Conservation (phyloP, 2,329 filamentous ascomycete genomes). For the Tothia fuscella region DNA sequence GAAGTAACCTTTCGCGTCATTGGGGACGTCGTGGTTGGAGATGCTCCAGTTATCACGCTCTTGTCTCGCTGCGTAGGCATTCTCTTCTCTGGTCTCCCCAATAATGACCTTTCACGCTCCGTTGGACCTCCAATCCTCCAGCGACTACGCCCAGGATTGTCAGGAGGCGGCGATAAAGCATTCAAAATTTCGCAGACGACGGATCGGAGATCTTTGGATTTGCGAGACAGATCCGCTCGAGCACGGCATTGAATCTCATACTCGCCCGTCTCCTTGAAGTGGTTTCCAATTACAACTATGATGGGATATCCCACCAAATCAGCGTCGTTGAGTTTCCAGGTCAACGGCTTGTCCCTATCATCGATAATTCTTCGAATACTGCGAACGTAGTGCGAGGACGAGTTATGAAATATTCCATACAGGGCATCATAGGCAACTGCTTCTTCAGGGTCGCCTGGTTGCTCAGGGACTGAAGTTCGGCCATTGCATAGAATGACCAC, state of each 20-base stretch:
- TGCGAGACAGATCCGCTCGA: too few relatives aligned
- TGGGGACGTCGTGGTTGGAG: too few relatives aligned
- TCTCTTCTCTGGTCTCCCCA: too few relatives aligned
- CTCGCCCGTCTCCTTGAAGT: conserved; percentile 44
- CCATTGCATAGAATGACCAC: conserved; percentile 3
- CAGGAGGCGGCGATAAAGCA: too few relatives aligned
- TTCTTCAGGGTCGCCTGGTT: neutral
- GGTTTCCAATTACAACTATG: conserved; percentile 63
- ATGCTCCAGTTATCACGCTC: too few relatives aligned
- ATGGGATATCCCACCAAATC: conserved; percentile 83
- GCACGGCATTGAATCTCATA: conserved; percentile 10
- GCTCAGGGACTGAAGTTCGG: neutral
- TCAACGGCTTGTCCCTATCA: conserved; percentile 44
- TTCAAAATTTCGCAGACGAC: too few relatives aligned
- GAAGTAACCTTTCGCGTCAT: too few relatives aligned
- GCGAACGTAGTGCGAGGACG: neutral
- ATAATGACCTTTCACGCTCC: too few relatives aligned
- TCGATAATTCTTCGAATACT: conserved; percentile 15
- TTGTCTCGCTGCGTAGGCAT: too few relatives aligned
- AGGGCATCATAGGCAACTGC: neutral
- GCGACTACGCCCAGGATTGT: too few relatives aligned
- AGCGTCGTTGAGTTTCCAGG: conserved; percentile 84
- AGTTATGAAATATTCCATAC: neutral
- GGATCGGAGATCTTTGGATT: too few relatives aligned
- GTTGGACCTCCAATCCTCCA: too few relatives aligned